Base-by-base conservation (phyloP, 2,329 filamentous ascomycete species). In the Pleomassaria siparia region DNA sequence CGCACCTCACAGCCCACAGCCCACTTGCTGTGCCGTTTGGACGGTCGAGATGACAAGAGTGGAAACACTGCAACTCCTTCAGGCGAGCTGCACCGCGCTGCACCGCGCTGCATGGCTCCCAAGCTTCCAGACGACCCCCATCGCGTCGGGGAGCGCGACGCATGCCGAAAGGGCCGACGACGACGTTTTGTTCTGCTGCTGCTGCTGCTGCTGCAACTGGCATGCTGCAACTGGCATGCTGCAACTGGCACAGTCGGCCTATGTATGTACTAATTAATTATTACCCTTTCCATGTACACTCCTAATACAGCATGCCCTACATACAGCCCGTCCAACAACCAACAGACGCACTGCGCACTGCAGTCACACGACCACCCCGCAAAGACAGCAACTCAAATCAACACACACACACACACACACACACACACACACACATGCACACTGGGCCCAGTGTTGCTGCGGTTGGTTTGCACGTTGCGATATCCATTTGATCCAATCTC, bases 271-370 rank as follows among this genome's bases (percentile, higher is more conserved):
- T n/a, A n/a, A n/a, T n/a, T n/a, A n/a, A n/a, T n/a, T n/a, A n/a
- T n/a, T n/a, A n/a, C n/a, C n/a, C n/a, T n/a, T n/a, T n/a, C n/a
- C n/a, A n/a, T n/a, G n/a, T n/a, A n/a, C n/a, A n/a, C n/a, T n/a
- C n/a, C n/a, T n/a, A n/a, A n/a, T n/a, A n/a, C n/a, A n/a, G n/a
- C n/a, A n/a, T n/a, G n/a, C n/a, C n/a, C 35, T 20, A 22, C 18
- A 37, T 12, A 41, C 44, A 41, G 50, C 37, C 50, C 50, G 44
- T 60, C 58, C 58, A 65, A 58, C 60, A 56, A 40, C 61, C 60
- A 56, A 40, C 61, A 57, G 62, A 60, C 62, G 59, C 53, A 49
- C 45, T 55, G 56, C 58, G n/a, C 37, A 24, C 37, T 43, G 40
- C 40, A 54, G 47, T 45, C 43, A 60, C 54, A 47, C 54, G 59